Evolutionary conservation across 176 grass and related monocot species (phyloP).

Genomic region (Oryza glumipatula): DNA sequence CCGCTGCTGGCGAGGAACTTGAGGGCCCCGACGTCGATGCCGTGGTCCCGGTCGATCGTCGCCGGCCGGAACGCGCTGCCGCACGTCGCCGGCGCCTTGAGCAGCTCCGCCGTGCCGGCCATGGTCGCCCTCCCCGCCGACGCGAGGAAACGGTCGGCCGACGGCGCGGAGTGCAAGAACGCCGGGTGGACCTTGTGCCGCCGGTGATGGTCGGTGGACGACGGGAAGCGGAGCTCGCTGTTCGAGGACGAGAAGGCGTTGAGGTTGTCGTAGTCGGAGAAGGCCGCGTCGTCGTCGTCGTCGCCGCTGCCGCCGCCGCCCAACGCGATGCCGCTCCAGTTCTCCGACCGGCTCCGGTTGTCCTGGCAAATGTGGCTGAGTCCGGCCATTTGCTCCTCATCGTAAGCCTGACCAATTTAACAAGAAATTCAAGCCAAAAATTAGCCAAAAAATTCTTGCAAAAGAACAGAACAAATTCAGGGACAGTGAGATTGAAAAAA

Average conservation of each 20-base stretch:
- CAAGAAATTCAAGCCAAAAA: slow-evolving; percentile 7
- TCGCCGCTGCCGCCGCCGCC: slow-evolving; percentile 24
- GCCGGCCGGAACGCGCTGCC: slow-evolving; percentile 56
- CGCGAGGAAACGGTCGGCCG: slow-evolving; percentile 45
- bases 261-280: slow-evolving; percentile 53
- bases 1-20: slow-evolving; percentile 36
- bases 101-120: slow-evolving; percentile 47
- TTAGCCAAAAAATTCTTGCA: neutral
- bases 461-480: neutral
- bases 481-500: neutral
- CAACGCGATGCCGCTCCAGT: slow-evolving; percentile 64
- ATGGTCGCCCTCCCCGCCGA: slow-evolving; percentile 43
- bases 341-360: slow-evolving; percentile 76
- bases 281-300: slow-evolving; percentile 47
- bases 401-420: slow-evolving; percentile 59
- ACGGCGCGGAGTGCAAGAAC: slow-evolving; percentile 57
- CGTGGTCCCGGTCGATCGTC: slow-evolving; percentile 49
- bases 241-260: slow-evolving; percentile 65
- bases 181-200: slow-evolving; percentile 57
- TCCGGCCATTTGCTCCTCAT: slow-evolving; percentile 52
- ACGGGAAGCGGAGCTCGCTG: slow-evolving; percentile 64
- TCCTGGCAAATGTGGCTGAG: slow-evolving; percentile 65
- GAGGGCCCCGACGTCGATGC: slow-evolving; percentile 28
- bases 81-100: slow-evolving; percentile 54
- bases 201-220: slow-evolving; percentile 55